These are phyloP conservation scores for Kwoniella bestiolae DNA, from an alignment of 768 basidiomycete species.

Conservation along the genomic window DNA sequence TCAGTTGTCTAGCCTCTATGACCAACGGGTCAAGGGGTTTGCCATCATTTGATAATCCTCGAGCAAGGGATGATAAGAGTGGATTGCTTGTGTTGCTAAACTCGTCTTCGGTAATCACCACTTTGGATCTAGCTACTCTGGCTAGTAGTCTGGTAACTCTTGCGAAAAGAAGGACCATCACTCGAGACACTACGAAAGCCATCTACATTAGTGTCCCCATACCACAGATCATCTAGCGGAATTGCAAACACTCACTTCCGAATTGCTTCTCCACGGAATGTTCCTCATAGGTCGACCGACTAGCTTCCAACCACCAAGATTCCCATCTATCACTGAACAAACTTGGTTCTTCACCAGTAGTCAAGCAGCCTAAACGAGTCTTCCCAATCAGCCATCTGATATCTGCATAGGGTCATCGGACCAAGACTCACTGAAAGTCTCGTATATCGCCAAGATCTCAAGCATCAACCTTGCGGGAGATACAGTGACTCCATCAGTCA, in stretches of 20 bases:
- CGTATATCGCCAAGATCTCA: slow-evolving; percentile 61
- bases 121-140: slow-evolving; percentile 25
- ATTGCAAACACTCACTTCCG: slow-evolving; percentile 55
- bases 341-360: slow-evolving; percentile 57
- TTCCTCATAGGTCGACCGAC: slow-evolving; percentile 56
- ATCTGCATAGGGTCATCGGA: neutral
- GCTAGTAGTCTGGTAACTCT: slow-evolving; percentile 46
- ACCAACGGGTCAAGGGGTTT: slow-evolving; percentile 26
- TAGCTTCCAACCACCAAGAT: slow-evolving; percentile 59
- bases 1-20: slow-evolving; percentile 38
- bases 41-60: neutral
- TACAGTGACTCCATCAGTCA: slow-evolving; percentile 53
- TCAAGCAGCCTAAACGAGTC: slow-evolving; percentile 56
- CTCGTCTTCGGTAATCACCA: slow-evolving; percentile 34
- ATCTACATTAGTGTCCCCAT: neutral
- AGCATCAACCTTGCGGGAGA: slow-evolving; percentile 58
- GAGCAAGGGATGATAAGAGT: neutral
- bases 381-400: slow-evolving; percentile 11
- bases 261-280: slow-evolving; percentile 62
- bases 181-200: slow-evolving; percentile 46
- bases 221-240: neutral
- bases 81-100: neutral
- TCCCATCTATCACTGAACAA: slow-evolving; percentile 57
- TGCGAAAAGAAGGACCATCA: slow-evolving; percentile 52
- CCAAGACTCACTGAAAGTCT: slow-evolving; percentile 57